A percentile compares a stretch with the other conserved stretches of the same genome.
phyloP scores from a whole-genome alignment of 2,329 filamentous ascomycete genomes.

The Colletotrichum cereale region DNA sequence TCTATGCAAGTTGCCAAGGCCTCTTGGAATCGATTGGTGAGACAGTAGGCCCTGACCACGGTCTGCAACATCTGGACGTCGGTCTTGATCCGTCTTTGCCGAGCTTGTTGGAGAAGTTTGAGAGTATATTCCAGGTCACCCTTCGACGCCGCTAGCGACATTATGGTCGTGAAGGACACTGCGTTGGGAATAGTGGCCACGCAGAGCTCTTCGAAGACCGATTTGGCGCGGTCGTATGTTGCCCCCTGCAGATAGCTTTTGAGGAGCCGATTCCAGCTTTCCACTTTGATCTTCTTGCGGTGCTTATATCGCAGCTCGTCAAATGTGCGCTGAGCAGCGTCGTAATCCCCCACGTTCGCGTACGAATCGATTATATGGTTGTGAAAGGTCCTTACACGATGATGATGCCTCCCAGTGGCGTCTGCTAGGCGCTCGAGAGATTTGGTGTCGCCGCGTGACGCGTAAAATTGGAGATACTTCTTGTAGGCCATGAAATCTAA shows the following conservation, averaged over 20 bases:
- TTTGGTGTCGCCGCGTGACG: conserved; percentile 60
- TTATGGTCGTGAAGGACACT: conserved; percentile 78
- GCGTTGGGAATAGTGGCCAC: conserved; percentile 65
- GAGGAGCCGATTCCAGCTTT: conserved; percentile 83
- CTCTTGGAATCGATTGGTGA: conserved; percentile 51
- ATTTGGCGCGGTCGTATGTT: conserved; percentile 75
- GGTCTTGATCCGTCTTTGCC: conserved; percentile 65
- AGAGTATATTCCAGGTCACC: conserved; percentile 81
- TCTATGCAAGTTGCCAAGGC: conserved; percentile 58
- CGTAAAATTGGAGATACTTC: conserved; percentile 63
- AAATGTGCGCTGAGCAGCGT: conserved; percentile 71
- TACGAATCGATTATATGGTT: conserved; percentile 78
- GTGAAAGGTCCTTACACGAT: conserved; percentile 47
- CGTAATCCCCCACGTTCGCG: conserved; percentile 75
- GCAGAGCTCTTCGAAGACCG: conserved; percentile 72
- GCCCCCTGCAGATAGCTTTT: conserved; percentile 75
- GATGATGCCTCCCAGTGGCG: conserved; percentile 52
- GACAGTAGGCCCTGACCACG: conserved; percentile 76
- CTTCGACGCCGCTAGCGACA: conserved; percentile 76
- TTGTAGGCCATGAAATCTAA: conserved; percentile 61
- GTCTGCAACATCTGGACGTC: conserved; percentile 67
- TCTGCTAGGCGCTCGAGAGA: conserved; percentile 60
- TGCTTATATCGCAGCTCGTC: conserved; percentile 69
- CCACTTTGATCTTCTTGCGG: conserved; percentile 66
- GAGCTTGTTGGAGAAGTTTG: conserved; percentile 73